Percentiles rank a stretch among this genome's conserved stretches.
These are phyloP conservation scores for Aspergillaceae sp. DNA, from an alignment of 2,329 filamentous ascomycete species.

Conservation along the genomic window DNA sequence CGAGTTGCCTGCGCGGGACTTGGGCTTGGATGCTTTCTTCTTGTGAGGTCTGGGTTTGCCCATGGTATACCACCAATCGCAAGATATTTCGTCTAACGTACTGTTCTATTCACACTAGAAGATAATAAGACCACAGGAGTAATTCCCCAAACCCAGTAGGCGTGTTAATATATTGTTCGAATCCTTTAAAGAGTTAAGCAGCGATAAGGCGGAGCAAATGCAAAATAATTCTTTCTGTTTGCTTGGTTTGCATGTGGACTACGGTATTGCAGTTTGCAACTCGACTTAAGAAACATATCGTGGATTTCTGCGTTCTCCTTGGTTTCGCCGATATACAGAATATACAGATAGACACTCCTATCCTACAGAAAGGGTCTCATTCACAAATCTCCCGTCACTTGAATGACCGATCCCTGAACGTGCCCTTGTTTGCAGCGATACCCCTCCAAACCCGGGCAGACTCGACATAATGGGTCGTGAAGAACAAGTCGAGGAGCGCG, in stretches of 20 bases:
- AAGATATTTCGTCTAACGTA: conserved; percentile 4
- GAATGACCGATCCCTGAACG: neutral
- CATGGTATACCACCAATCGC: conserved; percentile 29
- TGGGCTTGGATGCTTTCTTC: conserved; percentile 34
- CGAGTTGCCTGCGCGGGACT: conserved; percentile 31
- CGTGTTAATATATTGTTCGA: conserved; percentile 1
- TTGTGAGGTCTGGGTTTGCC: conserved; percentile 45
- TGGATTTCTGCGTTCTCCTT: neutral
- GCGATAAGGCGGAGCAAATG: conserved; percentile 5
- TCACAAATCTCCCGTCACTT: neutral
- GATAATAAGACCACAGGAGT: neutral
- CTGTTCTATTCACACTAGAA: neutral
- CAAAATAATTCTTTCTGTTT: conserved; percentile 31
- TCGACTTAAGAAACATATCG: conserved; percentile 3
- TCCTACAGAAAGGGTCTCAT: neutral
- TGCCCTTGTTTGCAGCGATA: conserved; percentile 6
- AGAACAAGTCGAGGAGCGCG: conserved; percentile 90
- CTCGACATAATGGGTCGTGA: conserved; percentile 49
- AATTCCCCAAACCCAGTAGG: neutral
- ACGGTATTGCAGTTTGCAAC: conserved; percentile 12
- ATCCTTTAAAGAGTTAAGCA: conserved; percentile 2
- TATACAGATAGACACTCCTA: neutral
- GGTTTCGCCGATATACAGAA: neutral
- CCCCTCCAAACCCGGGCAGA: conserved; percentile 22
- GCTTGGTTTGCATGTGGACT: conserved; percentile 34